Percentiles rank a stretch among this genome's conserved stretches.
Conservation (phyloP, 139 green algal genomes). For the Pleodorina starrii region DNA sequence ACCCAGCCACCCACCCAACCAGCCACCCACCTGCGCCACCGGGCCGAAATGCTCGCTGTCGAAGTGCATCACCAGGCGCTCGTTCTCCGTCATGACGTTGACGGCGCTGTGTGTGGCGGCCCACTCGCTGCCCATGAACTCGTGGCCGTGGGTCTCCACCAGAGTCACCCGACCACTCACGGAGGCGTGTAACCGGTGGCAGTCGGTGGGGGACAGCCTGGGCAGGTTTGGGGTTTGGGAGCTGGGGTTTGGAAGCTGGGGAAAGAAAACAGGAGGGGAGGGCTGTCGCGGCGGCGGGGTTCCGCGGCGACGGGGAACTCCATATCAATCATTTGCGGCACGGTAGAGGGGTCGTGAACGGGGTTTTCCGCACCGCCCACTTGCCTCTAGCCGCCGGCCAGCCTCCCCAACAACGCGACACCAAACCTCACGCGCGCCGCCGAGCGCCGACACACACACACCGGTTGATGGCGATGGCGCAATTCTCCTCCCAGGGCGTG, state of each 20-base stretch:
- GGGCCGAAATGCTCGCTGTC: slow-evolving; percentile 52
- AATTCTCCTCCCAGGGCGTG: slow-evolving; percentile 33
- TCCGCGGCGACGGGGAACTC: too few relatives aligned
- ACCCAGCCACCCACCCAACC: background rate
- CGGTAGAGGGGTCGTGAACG: too few relatives aligned
- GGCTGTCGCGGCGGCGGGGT: too few relatives aligned
- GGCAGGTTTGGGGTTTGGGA: too few relatives aligned
- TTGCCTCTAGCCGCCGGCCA: too few relatives aligned
- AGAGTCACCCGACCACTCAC: background rate
- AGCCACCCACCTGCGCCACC: slow-evolving; percentile 46
- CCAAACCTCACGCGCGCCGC: too few relatives aligned
- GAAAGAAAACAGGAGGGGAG: too few relatives aligned
- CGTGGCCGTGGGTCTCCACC: background rate
- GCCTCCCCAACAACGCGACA: too few relatives aligned
- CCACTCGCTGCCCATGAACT: slow-evolving; percentile 54
- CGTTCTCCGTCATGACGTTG: slow-evolving; percentile 57
- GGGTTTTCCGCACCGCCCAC: too few relatives aligned
- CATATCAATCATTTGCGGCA: too few relatives aligned
- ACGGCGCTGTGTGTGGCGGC: slow-evolving; percentile 52
- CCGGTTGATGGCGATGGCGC: slow-evolving; percentile 57
- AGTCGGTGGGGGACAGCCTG: slow-evolving; percentile 51
- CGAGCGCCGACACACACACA: background rate
- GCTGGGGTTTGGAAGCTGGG: too few relatives aligned
- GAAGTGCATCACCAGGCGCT: slow-evolving; percentile 57
- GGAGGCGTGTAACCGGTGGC: slow-evolving; percentile 53